These are phyloP conservation scores for Linderniella brevidens DNA, from an alignment of 257 asterid species.

Conservation along the genomic window DNA sequence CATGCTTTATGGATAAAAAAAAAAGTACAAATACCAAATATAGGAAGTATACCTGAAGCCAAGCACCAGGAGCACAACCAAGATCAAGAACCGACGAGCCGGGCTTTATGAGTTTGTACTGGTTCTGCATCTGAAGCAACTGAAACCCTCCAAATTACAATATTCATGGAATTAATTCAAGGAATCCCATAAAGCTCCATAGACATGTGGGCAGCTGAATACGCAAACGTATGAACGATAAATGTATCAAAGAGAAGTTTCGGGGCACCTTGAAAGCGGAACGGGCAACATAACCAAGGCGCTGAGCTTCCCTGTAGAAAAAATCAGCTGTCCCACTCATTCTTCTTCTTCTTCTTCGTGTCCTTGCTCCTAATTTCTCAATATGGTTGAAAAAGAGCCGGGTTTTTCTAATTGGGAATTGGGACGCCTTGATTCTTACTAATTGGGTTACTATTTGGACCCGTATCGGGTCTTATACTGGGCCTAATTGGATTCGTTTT, in stretches of 20 bases:
- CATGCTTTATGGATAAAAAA: no score
- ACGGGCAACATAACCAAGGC: constrained; percentile 90
- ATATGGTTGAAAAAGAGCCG: no score
- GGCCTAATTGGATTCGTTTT: no score
- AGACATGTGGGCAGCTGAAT: not conserved
- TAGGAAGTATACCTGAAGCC: constrained; percentile 64
- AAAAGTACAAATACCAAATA: no score
- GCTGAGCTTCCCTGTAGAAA: constrained; percentile 84
- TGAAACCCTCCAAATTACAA: constrained; percentile 20
- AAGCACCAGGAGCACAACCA: constrained; percentile 98
- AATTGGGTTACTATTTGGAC: no score
- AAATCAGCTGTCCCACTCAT: constrained; percentile 71
- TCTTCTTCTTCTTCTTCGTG: constrained; percentile 4
- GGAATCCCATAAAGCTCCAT: no score
- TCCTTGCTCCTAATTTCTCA: no score
- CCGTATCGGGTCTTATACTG: no score
- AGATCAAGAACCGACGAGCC: constrained; percentile 81
- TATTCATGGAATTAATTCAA: not conserved
- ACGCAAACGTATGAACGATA: no score
- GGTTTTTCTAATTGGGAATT: no score
- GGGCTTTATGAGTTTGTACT: constrained; percentile 47
- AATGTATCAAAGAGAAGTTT: no score
- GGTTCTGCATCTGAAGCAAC: constrained; percentile 82
- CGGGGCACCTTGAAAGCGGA: constrained; percentile 76
- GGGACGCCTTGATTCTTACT: no score